phyloP scores from a whole-genome alignment of 192 early-diverging fungal species.

The Cetraspora pellucida region DNA sequence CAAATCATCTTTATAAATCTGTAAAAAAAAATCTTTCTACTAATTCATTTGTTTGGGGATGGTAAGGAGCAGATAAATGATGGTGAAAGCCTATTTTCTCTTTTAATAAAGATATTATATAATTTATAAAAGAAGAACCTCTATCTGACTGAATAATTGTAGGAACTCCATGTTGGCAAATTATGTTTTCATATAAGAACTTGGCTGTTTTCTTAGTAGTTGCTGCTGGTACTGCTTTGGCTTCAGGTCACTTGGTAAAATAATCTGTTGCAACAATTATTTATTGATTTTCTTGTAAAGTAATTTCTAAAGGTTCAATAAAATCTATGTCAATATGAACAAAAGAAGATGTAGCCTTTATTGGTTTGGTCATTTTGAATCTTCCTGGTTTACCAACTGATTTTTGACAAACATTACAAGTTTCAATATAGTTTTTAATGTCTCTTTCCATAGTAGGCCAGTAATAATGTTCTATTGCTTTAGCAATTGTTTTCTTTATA shows the following conservation, averaged over 20 bases:
- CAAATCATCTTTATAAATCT: no score
- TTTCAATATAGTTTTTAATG: conserved; percentile 18
- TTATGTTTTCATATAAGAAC: conserved; percentile 4
- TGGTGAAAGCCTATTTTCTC: no score
- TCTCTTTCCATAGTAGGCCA: conserved; percentile 34
- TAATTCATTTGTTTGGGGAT: no score
- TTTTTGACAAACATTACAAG: conserved; percentile 31
- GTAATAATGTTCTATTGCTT: neutral
- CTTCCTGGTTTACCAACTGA: neutral
- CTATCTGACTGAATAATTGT: neutral
- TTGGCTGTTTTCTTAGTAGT: neutral
- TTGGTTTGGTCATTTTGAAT: neutral
- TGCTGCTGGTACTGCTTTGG: neutral
- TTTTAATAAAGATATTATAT: no score
- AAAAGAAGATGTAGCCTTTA: neutral
- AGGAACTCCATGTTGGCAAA: conserved; percentile 3
- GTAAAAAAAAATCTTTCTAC: no score
- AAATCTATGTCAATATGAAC: neutral
- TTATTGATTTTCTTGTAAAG: neutral
- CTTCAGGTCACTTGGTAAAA: conserved; percentile 13
- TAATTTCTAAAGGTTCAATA: neutral
- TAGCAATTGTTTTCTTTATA: conserved; percentile 24
- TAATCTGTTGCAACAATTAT: conserved; percentile 14
- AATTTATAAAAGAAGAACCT: neutral
- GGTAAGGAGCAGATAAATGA: no score